Conservation (phyloP, 1,139 yeast genomes). For the Saccharomyces pastorianus region DNA sequence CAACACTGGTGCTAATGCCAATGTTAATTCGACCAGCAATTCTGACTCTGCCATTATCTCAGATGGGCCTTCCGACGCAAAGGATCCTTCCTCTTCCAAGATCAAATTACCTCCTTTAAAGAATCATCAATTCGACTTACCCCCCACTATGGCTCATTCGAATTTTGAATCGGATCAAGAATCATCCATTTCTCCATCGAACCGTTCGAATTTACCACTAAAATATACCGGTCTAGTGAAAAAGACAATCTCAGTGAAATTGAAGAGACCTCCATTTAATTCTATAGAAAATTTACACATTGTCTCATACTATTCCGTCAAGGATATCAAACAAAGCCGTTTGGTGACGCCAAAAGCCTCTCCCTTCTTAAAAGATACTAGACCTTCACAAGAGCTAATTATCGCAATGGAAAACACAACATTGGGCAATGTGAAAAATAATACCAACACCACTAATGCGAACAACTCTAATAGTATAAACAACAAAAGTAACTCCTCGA, state of each 20-base stretch:
- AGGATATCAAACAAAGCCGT: conserved; percentile 54
- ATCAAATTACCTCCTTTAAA: background rate
- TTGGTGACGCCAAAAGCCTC: conserved; percentile 52
- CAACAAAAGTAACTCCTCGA: conserved; percentile 1
- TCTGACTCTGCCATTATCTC: background rate
- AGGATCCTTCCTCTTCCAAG: background rate
- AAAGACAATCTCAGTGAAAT: conserved; percentile 63
- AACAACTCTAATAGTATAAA: conserved; percentile 3
- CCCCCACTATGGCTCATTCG: background rate
- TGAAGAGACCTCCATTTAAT: conserved; percentile 21
- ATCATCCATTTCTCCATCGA: background rate
- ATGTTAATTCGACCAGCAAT: background rate
- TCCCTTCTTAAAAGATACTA: conserved; percentile 41
- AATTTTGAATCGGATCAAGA: background rate
- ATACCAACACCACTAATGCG: background rate
- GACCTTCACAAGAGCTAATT: conserved; percentile 49
- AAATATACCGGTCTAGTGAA: conserved; percentile 73
- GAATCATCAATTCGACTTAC: background rate
- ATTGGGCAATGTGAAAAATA: conserved; percentile 35
- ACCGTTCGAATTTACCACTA: conserved; percentile 35
- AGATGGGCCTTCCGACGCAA: background rate
- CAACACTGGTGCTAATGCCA: background rate
- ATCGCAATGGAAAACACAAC: conserved; percentile 51
- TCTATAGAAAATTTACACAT: conserved; percentile 54
- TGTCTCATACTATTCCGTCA: conserved; percentile 67